Percentiles rank a stretch among this genome's conserved stretches.
These are phyloP conservation scores for Diaporthe sp. DNA, from an alignment of 2,329 filamentous ascomycete genomes.

Conservation along the genomic window DNA sequence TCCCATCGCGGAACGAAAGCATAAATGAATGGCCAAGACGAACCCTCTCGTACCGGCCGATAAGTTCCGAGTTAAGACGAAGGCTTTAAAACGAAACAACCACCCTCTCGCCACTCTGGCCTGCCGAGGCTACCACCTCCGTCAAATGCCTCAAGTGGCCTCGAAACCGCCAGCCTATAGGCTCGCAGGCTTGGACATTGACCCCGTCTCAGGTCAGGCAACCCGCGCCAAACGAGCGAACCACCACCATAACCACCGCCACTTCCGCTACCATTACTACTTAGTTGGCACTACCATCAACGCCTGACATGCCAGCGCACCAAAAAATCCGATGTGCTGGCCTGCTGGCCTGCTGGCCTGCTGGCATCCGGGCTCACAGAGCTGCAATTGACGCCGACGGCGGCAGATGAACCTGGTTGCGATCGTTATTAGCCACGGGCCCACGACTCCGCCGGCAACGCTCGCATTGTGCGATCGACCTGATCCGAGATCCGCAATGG, in stretches of 20 bases:
- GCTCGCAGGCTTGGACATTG: not conserved
- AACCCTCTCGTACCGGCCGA: conserved; percentile 5
- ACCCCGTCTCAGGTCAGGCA: conserved; percentile 31
- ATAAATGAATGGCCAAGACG: conserved; percentile 29
- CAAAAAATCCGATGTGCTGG: conserved; percentile 11
- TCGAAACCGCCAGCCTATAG: not conserved
- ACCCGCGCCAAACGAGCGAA: not conserved
- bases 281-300: not conserved
- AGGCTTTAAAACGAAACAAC: conserved; percentile 23
- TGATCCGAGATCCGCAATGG: conserved; percentile 32
- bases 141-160: conserved; percentile 13
- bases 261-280: not conserved
- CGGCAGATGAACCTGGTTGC: conserved; percentile 14
- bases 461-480: conserved; percentile 17
- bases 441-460: conserved; percentile 6
- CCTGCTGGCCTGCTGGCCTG: conserved; percentile 3
- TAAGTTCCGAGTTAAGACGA: conserved; percentile 7
- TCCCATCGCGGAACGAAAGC: conserved; percentile 31
- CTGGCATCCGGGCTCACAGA: conserved; percentile 7
- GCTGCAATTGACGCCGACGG: conserved; percentile 23
- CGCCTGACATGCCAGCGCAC: conserved; percentile 13
- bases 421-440: conserved; percentile 11
- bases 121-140: not conserved
- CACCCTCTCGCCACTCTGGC: conserved; percentile 4
- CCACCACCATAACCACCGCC: not conserved